phyloP scores from a whole-genome alignment of 2,329 filamentous ascomycete genomes.

The Cercospora berteroae region DNA sequence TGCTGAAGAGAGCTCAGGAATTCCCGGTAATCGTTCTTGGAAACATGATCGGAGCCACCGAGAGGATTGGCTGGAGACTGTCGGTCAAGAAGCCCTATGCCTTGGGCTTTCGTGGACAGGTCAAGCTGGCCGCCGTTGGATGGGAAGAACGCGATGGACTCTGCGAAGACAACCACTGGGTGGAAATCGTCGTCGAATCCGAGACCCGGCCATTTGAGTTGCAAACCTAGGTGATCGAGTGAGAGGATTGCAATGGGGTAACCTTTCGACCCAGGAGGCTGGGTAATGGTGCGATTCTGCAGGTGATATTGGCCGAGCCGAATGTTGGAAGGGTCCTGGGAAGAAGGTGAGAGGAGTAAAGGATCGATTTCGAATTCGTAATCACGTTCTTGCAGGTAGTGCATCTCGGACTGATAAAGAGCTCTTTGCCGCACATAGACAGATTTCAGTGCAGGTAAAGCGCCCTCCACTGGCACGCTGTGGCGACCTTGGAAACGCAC shows the following conservation, averaged over 20 bases:
- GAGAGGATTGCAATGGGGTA: not conserved
- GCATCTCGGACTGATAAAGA: not conserved
- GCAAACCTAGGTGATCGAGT: not conserved
- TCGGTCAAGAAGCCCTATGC: no score
- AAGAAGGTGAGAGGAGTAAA: not conserved
- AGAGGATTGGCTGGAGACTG: not conserved
- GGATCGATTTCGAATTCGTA: not conserved
- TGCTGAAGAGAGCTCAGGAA: not conserved
- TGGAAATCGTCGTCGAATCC: not conserved
- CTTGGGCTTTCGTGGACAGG: not conserved
- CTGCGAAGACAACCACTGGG: not conserved
- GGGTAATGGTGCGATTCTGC: not conserved
- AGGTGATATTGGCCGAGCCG: not conserved
- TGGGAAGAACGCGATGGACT: not conserved
- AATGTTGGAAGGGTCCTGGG: not conserved
- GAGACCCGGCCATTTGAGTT: not conserved
- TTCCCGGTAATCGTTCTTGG: not conserved
- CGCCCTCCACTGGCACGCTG: not conserved
- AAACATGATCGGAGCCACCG: not conserved
- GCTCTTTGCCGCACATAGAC: not conserved
- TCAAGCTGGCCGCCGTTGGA: not conserved
- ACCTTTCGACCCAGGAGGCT: not conserved
- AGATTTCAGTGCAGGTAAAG: not conserved
- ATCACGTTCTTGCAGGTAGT: not conserved
- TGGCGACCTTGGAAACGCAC: not conserved